phyloP scores from a whole-genome alignment of 2,329 filamentous ascomycete species.

The Keithomyces neogunnii region DNA sequence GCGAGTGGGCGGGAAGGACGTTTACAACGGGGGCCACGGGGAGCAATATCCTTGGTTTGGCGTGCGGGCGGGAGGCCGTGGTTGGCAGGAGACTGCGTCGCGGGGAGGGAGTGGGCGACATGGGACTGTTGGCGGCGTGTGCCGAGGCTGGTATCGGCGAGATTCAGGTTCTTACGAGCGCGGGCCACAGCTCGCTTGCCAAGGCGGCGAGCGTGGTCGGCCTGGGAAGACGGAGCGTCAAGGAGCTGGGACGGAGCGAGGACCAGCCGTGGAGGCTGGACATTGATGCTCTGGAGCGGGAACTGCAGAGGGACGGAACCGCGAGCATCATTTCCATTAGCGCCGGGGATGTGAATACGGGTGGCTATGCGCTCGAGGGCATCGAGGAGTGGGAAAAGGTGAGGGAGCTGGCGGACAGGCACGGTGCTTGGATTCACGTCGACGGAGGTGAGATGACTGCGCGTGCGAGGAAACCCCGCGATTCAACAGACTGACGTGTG shows the following conservation, averaged over 20 bases:
- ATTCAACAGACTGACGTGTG: not conserved
- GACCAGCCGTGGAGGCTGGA: conserved; percentile 63
- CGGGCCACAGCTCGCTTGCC: conserved; percentile 72
- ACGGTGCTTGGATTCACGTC: conserved; percentile 79
- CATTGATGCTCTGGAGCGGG: conserved; percentile 52
- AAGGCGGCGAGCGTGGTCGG: conserved; percentile 82
- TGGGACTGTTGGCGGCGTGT: conserved; percentile 63
- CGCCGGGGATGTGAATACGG: conserved; percentile 85
- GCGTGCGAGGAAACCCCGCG: not conserved
- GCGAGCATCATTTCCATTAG: conserved; percentile 76
- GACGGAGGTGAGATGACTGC: conserved; percentile 56
- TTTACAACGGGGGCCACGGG: conserved; percentile 59
- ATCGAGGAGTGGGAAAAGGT: conserved; percentile 52
- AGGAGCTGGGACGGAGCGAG: conserved; percentile 43
- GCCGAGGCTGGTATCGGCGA: conserved; percentile 52
- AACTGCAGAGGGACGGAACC: conserved; percentile 41
- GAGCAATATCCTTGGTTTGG: conserved; percentile 73
- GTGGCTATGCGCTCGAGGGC: conserved; percentile 60
- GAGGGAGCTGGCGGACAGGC: conserved; percentile 60
- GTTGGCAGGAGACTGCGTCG: conserved; percentile 29
- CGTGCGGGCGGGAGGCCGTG: conserved; percentile 55
- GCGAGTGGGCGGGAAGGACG: conserved; percentile 47
- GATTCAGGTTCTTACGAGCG: conserved; percentile 71
- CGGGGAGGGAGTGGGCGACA: conserved; percentile 50
- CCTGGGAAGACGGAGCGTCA: conserved; percentile 61